Base-by-base conservation (phyloP, 2,329 filamentous ascomycete species). In the Cordyceps pruinosa region DNA sequence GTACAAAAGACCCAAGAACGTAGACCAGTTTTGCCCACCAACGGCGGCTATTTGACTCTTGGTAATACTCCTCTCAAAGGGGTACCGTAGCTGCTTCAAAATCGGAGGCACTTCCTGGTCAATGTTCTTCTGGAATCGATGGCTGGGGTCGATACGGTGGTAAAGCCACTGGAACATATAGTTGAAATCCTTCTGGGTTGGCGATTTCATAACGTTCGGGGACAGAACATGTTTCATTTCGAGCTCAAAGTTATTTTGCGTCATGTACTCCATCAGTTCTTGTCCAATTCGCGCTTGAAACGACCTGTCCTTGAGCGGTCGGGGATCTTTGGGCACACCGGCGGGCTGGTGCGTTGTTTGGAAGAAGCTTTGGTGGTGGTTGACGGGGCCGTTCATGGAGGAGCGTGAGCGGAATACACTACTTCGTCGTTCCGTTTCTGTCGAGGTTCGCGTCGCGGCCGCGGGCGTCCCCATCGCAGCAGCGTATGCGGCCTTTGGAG, bases 111-210 rank as follows among this genome's bases (percentile, higher is more conserved):
- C 92, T 70, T 99, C 95, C 57, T 93, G 88, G 69, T 97, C 94
- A 66, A 97, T 96, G 51, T 87, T 89, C 71, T 97, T 97, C 66
- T 92, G 86, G 66, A 99, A 97, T 35, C 87, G 85, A 70, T 97
- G 95, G 65, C 87, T 89, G 0, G 94, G 94, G 68, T 99, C 94
- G 68, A 99, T 95, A 58, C 91, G 88, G 67, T 91, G 90, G 72
- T 99, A 99, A 4, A 99, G 78, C 89, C 93, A 99, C 67, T 97
- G 91, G 68, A 99, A 99, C 81, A 99, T 96, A 72, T 84, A 88
- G 67, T 95, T 94, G 75, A 99, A 99, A 70, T 99, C 94, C 69
- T 99, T 99, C 65, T 97, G 93, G 1, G 93, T 99, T 0, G 94
- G 95, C 44, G 90, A 96, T 66, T 90, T 93, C 69, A 96, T 86